A percentile compares a stretch with the other conserved stretches of the same genome.
Evolutionary conservation across 495 filamentous ascomycete genomes (phyloP).

Genomic region (Hypoxylon fuscum): DNA sequence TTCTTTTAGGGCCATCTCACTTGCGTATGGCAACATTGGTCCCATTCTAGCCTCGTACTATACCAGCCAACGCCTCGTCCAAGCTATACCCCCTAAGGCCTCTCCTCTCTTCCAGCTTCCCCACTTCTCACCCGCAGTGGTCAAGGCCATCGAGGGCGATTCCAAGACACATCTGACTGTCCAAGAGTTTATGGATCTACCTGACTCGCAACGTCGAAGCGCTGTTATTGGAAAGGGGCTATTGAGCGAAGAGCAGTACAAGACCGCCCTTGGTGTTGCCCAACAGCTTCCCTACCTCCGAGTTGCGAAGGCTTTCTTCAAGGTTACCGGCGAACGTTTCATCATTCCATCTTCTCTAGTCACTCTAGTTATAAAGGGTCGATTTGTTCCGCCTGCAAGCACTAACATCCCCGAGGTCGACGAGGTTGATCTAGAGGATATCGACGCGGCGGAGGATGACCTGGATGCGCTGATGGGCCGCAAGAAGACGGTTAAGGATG

Average conservation of each 20-base stretch:
- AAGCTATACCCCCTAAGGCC: slow-evolving; percentile 81
- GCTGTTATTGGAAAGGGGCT: slow-evolving; percentile 74
- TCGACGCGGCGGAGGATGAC: slow-evolving; percentile 93
- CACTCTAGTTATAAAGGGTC: slow-evolving; percentile 93
- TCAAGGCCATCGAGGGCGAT: slow-evolving; percentile 78
- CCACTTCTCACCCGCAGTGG: slow-evolving; percentile 79
- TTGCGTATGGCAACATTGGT: slow-evolving; percentile 84
- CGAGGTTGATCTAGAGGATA: slow-evolving; percentile 82
- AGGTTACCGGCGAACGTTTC: slow-evolving; percentile 91
- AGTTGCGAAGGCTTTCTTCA: slow-evolving; percentile 97
- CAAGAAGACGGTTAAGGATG: slow-evolving; percentile 69
- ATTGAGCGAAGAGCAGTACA: slow-evolving; percentile 78
- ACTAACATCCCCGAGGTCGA: slow-evolving; percentile 75
- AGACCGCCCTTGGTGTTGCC: slow-evolving; percentile 75
- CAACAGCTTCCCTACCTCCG: slow-evolving; percentile 81
- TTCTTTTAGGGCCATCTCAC: slow-evolving; percentile 84
- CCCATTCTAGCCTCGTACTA: slow-evolving; percentile 86
- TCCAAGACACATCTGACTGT: slow-evolving; percentile 78
- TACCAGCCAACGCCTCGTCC: slow-evolving; percentile 83
- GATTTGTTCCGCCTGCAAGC: slow-evolving; percentile 88
- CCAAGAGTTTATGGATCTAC: slow-evolving; percentile 85
- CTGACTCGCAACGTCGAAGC: slow-evolving; percentile 75
- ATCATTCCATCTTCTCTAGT: slow-evolving; percentile 94
- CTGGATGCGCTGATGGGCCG: slow-evolving; percentile 86
- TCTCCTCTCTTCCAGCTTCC: slow-evolving; percentile 95